These are phyloP conservation scores for Whalleya microplaca DNA, from an alignment of 2,329 filamentous ascomycete genomes.

Conservation along the genomic window DNA sequence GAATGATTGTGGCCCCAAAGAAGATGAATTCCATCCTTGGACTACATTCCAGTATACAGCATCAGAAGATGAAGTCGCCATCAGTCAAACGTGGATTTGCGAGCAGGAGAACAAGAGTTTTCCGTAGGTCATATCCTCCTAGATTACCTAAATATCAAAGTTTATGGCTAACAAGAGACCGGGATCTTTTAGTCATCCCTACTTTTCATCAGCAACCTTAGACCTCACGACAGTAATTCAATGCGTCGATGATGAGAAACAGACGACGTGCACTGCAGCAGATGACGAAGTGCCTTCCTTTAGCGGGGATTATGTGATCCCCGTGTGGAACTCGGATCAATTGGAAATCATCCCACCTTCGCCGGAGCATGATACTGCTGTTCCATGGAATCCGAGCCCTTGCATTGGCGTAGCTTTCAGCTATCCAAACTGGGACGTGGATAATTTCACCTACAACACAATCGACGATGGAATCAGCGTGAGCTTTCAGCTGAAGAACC, in stretches of 20 bases:
- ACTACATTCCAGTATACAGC: conserved; percentile 19
- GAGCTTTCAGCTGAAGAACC: conserved; percentile 21
- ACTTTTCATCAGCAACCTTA: conserved; percentile 17
- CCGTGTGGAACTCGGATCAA: conserved; percentile 18
- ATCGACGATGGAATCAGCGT: not conserved
- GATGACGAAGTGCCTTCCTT: conserved; percentile 12
- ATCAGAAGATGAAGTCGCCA: conserved; percentile 9
- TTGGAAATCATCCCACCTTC: conserved; percentile 17
- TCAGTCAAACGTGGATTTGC: conserved; percentile 24
- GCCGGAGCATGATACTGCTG: not conserved
- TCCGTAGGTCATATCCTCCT: conserved; percentile 14
- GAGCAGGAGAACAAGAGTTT: conserved; percentile 22
- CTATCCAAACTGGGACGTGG: conserved; percentile 25
- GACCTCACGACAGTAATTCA: conserved; percentile 10
- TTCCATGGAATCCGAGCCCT: conserved; percentile 20
- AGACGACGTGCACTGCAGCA: conserved; percentile 12
- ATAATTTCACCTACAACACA: conserved; percentile 7
- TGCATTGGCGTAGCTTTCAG: conserved; percentile 23
- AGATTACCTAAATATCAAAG: not conserved
- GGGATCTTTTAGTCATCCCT: conserved; percentile 5
- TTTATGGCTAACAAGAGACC: not conserved
- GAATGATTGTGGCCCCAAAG: conserved; percentile 17
- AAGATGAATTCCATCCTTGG: conserved; percentile 7
- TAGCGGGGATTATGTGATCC: conserved; percentile 15
- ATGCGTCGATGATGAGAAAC: conserved; percentile 15